Evolutionary conservation across 768 basidiomycete genomes (phyloP).

Genomic region (Phylloporus arenicola): DNA sequence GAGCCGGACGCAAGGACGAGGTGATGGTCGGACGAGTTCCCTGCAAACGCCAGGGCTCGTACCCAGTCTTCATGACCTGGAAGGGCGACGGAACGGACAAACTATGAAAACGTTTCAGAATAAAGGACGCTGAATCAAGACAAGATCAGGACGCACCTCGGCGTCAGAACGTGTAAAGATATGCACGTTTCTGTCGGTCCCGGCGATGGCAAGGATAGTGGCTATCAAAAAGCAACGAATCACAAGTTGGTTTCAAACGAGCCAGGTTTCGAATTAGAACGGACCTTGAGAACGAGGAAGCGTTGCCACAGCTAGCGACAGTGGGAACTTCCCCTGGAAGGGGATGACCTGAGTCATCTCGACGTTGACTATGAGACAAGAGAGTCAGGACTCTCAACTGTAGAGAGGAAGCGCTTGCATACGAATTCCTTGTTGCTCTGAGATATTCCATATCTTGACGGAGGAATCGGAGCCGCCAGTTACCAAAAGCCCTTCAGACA

Average conservation of each 20-base stretch:
- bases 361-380: slow-evolving; percentile 29
- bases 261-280: slow-evolving; percentile 11
- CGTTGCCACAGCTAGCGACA: slow-evolving; percentile 56
- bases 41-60: slow-evolving; percentile 63
- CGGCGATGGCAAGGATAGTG: slow-evolving; percentile 70
- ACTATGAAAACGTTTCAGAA: slow-evolving; percentile 34
- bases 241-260: not conserved
- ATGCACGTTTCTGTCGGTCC: slow-evolving; percentile 76
- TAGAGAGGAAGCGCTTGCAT: slow-evolving; percentile 1
- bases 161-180: slow-evolving; percentile 68
- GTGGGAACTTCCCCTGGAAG: slow-evolving; percentile 65
- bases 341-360: slow-evolving; percentile 53
- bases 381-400: slow-evolving; percentile 5
- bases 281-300: slow-evolving; percentile 70
- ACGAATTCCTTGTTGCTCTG: slow-evolving; percentile 27
- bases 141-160: slow-evolving; percentile 34
- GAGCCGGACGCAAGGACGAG: slow-evolving; percentile 88
- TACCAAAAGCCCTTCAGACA: slow-evolving; percentile 45
- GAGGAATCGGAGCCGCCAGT: slow-evolving; percentile 82
- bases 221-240: slow-evolving; percentile 31
- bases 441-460: slow-evolving; percentile 68
- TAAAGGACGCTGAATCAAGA: not conserved
- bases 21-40: slow-evolving; percentile 23
- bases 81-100: slow-evolving; percentile 53
- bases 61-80: slow-evolving; percentile 97